phyloP scores from a whole-genome alignment of 2,329 filamentous ascomycete genomes.

The Colletotrichum tropicale region DNA sequence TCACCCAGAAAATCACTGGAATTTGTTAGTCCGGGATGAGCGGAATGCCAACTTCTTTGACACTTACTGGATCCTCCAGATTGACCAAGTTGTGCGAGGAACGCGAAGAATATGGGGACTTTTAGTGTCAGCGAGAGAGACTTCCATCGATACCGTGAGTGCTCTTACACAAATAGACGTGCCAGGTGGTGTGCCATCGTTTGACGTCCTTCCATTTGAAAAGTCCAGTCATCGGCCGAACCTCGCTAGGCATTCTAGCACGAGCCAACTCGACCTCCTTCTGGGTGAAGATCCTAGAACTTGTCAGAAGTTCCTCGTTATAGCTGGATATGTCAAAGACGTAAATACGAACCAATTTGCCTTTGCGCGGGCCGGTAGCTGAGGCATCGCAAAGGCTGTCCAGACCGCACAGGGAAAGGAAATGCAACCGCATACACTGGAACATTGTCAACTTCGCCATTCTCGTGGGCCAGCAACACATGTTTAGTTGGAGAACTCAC shows the following conservation, averaged over 20 bases:
- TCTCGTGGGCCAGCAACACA: background rate
- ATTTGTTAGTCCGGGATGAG: background rate
- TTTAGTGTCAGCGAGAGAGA: background rate
- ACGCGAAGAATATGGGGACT: conserved; percentile 28
- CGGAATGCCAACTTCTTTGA: background rate
- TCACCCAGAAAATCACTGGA: conserved; percentile 32
- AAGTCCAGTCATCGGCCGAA: conserved; percentile 25
- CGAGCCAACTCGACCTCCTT: conserved; percentile 26
- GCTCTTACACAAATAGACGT: conserved; percentile 28
- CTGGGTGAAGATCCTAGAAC: conserved; percentile 25
- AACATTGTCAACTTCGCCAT: background rate
- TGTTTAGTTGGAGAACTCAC: conserved; percentile 4
- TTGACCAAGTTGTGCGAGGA: conserved; percentile 25
- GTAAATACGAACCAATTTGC: conserved; percentile 24
- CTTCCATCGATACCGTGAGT: background rate
- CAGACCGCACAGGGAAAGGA: conserved; percentile 28
- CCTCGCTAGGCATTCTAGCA: conserved; percentile 26
- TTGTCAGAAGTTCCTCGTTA: background rate
- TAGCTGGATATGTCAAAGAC: too few relatives aligned
- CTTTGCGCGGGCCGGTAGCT: conserved; percentile 27
- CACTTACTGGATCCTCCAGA: conserved; percentile 26
- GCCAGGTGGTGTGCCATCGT: conserved; percentile 32
- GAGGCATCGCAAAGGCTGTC: conserved; percentile 29
- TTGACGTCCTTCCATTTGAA: conserved; percentile 33
- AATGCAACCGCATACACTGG: conserved; percentile 27